Base-by-base conservation (phyloP, 2,329 filamentous ascomycete genomes). In the Fusarium illudens region DNA sequence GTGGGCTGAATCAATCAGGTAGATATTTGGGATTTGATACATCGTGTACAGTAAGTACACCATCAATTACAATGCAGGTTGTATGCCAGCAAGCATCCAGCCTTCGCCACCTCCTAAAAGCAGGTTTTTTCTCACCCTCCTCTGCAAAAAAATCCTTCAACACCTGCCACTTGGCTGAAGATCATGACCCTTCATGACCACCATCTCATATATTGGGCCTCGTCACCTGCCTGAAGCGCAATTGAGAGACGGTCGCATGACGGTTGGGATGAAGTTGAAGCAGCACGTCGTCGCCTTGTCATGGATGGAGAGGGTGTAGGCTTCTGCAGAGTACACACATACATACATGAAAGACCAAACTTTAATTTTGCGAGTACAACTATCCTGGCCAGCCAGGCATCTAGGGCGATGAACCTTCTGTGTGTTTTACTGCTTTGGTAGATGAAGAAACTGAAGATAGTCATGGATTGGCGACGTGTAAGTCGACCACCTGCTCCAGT, bases 391-490 rank as follows among this genome's bases (percentile, higher is more conserved):
- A 78, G 75, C 33, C 75, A 78, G 13, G 75, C 67, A 15, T 73
- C 73, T 1, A 71, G 70, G n/a, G 75, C 71, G 29, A 78, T 74
- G 48, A 71, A 68, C 17, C 68, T 71, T n/a, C 75, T 67, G 33
- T 73, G 65, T 4, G 69, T 67, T 29, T 70, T 71, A 42, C 53
- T 70, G 19, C 61, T 56, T 13, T 73, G 62, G 1, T 71, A 69
- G 33, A 75, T 71, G 46, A 71, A 70, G 22, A 75, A 70, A 39
- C 71, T 68, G 42, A 73, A 64, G 1, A 84, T n/a, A 0, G 81
- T 79, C 89, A 92, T 91, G 17, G 90, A 77, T 60, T 62, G 19
- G 73, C 58, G 75, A 75, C 1, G 75, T 64, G 46, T 37, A 39
- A 20, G 44, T 75, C 3, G 20, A 46, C 39, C 22, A 46, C 22